Evolutionary conservation across 2,329 filamentous ascomycete genomes (phyloP).

Genomic region (Pestalotiopsis sp.): DNA sequence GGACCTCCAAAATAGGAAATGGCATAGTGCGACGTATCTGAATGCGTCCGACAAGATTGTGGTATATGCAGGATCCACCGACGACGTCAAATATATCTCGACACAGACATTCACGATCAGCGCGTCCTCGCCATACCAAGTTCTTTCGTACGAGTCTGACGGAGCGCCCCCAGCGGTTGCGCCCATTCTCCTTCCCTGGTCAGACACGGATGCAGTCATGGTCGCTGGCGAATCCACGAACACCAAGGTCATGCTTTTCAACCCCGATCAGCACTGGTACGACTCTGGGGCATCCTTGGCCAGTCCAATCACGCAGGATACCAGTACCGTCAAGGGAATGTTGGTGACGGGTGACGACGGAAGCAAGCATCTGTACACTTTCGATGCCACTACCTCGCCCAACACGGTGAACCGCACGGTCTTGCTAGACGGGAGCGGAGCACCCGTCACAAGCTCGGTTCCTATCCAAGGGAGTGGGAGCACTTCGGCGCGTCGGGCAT

Average conservation of each 20-base stretch:
- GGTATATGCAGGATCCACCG: constrained; percentile 77
- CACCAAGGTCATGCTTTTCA: constrained; percentile 74
- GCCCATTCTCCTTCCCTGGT: constrained; percentile 78
- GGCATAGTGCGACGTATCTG: constrained; percentile 79
- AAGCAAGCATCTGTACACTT: constrained; percentile 78
- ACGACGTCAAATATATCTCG: constrained; percentile 59
- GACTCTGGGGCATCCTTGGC: constrained; percentile 68
- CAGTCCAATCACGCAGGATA: constrained; percentile 60
- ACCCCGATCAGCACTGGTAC: constrained; percentile 64
- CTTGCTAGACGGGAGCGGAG: constrained; percentile 64
- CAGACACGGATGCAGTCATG: constrained; percentile 70
- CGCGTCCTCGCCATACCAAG: constrained; percentile 65
- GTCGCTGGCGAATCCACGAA: constrained; percentile 73
- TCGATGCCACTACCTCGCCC: constrained; percentile 74
- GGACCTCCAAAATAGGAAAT: constrained; percentile 69
- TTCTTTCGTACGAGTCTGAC: constrained; percentile 60
- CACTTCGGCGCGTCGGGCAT: constrained; percentile 38
- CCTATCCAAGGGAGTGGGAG: constrained; percentile 35
- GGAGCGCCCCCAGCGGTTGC: constrained; percentile 62
- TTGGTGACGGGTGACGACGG: constrained; percentile 74
- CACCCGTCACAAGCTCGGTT: constrained; percentile 48
- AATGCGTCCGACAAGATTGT: constrained; percentile 71
- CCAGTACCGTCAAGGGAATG: constrained; percentile 59
- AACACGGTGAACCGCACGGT: constrained; percentile 75
- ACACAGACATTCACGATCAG: constrained; percentile 77